These are phyloP conservation scores for Pleurotus tuber-regium DNA, from an alignment of 768 basidiomycete genomes.

Conservation along the genomic window DNA sequence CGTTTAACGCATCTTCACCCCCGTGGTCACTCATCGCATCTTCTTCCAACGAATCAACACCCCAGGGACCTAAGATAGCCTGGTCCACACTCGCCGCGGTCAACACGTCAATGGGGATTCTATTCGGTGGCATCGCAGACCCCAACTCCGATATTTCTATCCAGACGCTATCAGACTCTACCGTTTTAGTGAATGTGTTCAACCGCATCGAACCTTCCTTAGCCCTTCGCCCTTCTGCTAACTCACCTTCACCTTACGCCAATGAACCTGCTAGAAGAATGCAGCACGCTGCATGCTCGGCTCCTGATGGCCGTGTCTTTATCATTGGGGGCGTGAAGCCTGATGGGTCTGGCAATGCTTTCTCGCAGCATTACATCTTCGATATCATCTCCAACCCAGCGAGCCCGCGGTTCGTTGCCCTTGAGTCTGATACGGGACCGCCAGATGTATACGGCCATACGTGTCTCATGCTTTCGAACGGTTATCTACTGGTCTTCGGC, in stretches of 20 bases:
- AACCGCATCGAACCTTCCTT: constrained; percentile 13
- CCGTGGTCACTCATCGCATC: constrained; percentile 65
- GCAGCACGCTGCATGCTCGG: constrained; percentile 63
- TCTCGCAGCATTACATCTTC: constrained; percentile 67
- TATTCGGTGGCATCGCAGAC: constrained; percentile 78
- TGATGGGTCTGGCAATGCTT: constrained; percentile 70
- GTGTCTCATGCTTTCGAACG: constrained; percentile 66
- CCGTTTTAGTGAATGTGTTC: constrained; percentile 48
- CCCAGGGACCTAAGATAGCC: constrained; percentile 56
- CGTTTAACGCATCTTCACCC: constrained; percentile 60
- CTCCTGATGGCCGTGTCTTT: constrained; percentile 51
- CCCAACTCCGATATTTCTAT: constrained; percentile 52
- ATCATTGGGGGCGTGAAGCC: constrained; percentile 78
- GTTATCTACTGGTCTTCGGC: constrained; percentile 71
- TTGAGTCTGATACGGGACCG: constrained; percentile 58
- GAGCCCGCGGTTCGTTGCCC: constrained; percentile 45
- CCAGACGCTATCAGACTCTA: constrained; percentile 59
- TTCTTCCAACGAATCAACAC: constrained; percentile 38
- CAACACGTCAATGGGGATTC: constrained; percentile 48
- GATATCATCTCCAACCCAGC: constrained; percentile 29
- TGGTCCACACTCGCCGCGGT: constrained; percentile 81
- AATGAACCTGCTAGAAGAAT: constrained; percentile 72
- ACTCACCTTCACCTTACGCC: no score
- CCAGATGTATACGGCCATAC: constrained; percentile 72
- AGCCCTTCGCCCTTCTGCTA: constrained; percentile 19